Conservation (phyloP, 371 early-diverging fungal species). For the Capillidium heterosporum region DNA sequence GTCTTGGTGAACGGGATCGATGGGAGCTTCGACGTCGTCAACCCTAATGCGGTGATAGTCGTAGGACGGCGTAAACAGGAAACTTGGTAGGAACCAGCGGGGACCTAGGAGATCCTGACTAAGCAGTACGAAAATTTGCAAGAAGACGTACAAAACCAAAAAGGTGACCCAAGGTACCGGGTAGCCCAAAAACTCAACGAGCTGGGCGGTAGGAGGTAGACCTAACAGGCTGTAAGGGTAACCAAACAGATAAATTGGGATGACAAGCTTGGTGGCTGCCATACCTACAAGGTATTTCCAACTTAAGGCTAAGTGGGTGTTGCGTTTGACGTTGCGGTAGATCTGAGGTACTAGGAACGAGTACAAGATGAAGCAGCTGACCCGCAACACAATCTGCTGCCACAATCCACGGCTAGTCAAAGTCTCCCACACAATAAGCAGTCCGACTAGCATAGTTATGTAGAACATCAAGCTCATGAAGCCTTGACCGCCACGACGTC, state of each 20-base stretch:
- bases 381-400: not conserved
- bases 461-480: not conserved
- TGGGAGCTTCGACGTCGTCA: not conserved
- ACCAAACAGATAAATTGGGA: slow-evolving; percentile 2
- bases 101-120: not conserved
- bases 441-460: not conserved
- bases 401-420: not conserved
- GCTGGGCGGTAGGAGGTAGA: not conserved
- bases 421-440: not conserved
- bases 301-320: not conserved
- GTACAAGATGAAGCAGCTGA: not conserved
- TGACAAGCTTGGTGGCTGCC: not conserved
- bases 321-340: not conserved
- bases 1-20: not conserved
- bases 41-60: not conserved
- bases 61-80: not conserved
- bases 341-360: slow-evolving; percentile 3
- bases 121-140: not conserved
- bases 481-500: not conserved
- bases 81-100: not conserved
- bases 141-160: not conserved
- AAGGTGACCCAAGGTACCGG: not conserved
- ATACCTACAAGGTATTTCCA: not conserved
- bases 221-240: not conserved
- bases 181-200: too few relatives aligned